Evolutionary conservation across 2,329 filamentous ascomycete species (phyloP).

Genomic region (Trichoderma pleuroti): DNA sequence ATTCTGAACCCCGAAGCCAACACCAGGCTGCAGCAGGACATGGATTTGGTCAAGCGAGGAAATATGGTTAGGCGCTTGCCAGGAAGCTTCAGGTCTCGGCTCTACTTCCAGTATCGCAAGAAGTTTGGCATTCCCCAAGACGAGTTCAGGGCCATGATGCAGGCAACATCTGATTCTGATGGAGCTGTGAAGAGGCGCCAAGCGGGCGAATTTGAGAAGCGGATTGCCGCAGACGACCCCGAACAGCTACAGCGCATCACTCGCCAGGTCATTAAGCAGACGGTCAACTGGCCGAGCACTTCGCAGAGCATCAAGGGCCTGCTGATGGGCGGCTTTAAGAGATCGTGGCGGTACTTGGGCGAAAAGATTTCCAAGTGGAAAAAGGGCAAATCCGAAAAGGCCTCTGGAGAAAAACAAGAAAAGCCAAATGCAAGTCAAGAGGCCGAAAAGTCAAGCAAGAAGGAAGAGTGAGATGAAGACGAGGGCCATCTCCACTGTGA

Average conservation of each 20-base stretch:
- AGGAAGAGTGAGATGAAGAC: background rate
- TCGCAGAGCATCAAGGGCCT: constrained; percentile 81
- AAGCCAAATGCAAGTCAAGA: constrained; percentile 24
- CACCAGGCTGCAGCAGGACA: constrained; percentile 75
- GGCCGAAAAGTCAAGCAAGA: background rate
- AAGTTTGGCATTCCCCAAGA: constrained; percentile 80
- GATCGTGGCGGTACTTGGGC: constrained; percentile 69
- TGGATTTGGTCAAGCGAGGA: constrained; percentile 83
- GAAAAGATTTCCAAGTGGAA: constrained; percentile 75
- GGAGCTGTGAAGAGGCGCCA: constrained; percentile 67
- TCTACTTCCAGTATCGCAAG: constrained; percentile 94
- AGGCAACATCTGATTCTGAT: constrained; percentile 68
- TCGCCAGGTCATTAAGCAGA: constrained; percentile 74
- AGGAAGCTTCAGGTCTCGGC: constrained; percentile 76
- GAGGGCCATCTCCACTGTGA: background rate
- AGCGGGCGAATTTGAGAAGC: constrained; percentile 79
- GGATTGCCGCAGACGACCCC: constrained; percentile 69
- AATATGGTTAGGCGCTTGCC: constrained; percentile 96
- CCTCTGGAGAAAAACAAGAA: constrained; percentile 24
- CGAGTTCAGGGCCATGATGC: constrained; percentile 83
- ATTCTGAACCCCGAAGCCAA: constrained; percentile 51
- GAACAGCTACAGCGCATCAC: constrained; percentile 68
- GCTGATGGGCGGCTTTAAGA: constrained; percentile 69
- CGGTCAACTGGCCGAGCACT: constrained; percentile 88
- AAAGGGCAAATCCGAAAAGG: constrained; percentile 38